Base-by-base conservation (phyloP, 2,329 filamentous ascomycete species). In the Lachnellula hyalina region DNA sequence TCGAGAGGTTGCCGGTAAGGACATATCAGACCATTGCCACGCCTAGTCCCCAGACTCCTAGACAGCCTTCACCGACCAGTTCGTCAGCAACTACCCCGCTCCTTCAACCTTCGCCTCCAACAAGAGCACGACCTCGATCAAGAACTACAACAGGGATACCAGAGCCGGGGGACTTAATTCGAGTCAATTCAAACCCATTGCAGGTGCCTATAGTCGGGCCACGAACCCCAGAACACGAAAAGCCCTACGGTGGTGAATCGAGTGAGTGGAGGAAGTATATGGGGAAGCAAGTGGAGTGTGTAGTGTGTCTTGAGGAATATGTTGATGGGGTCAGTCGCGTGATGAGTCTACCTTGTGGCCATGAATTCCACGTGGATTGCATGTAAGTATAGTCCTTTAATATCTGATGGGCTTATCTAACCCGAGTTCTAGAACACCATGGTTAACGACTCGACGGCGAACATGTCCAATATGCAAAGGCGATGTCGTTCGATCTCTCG, bases 391-490 rank as follows among this genome's bases (percentile, higher is more conserved):
- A 51, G 53, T 45, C n/a, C 50, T 38, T 21, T 49, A 28, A 25
- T 32, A 32, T 51, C 32, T 17, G 3, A 6, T 44, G 14, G 21
- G 15, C 17, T 48, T 48, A 47, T 56, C 64, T 57, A 62, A 47
- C 44, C 15, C 4, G 15, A 41, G 12, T 34, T 17, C 4, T 48
- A 96, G 91, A 68, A 97, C 94, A 4, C 94, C 94, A 2, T 99
- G 94, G 94, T 77, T 99, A 51, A 96, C 93, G 0, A 97, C 92
- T 15, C 86, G 93, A 48, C 87, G 94, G 60, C 86, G 94, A 60
- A 99, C 94, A n/a, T 99, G 94, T 66, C 94, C 94, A 0, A 97
- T 99, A 57, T 99, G 94, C 76, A 99, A 99, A 75, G 91, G 92
- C 48, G 94, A 99, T 68, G 94, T 99, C 36, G 93, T 99, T 15